phyloP scores from a whole-genome alignment of 164 flowering plant species.

The Vitis riparia region DNA sequence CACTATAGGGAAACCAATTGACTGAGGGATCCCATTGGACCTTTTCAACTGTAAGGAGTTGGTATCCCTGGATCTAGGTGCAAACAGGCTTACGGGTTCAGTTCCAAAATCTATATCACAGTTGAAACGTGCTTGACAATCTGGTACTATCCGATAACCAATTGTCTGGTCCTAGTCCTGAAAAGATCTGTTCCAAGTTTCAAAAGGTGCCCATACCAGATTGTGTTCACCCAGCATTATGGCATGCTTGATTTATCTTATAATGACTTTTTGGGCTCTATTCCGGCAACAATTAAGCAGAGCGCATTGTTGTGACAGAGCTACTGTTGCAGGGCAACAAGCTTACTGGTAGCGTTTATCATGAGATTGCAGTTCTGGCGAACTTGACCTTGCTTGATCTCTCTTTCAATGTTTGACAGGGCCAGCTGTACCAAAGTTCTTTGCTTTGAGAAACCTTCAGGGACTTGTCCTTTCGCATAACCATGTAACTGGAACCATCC shows the following conservation, averaged over 20 bases:
- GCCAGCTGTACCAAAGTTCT: slow-evolving; percentile 30
- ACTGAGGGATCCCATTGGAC: slow-evolving; percentile 45
- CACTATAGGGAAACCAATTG: slow-evolving; percentile 52
- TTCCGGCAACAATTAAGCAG: slow-evolving; percentile 27
- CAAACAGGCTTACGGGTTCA: slow-evolving; percentile 31
- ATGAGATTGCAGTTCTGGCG: slow-evolving; percentile 28
- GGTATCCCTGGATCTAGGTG: slow-evolving; percentile 57
- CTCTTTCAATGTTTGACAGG: slow-evolving; percentile 53
- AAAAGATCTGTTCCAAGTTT: slow-evolving; percentile 61
- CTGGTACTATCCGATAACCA: background rate
- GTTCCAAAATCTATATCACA: too few species aligned
- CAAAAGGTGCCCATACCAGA: slow-evolving; percentile 55
- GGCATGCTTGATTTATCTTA: slow-evolving; percentile 48
- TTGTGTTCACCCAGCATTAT: slow-evolving; percentile 62
- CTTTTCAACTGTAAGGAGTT: slow-evolving; percentile 46
- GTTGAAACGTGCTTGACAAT: too few species aligned
- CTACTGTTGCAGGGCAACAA: slow-evolving; percentile 50
- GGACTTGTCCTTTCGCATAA: slow-evolving; percentile 59
- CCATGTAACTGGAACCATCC: slow-evolving; percentile 42
- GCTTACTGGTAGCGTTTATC: slow-evolving; percentile 57
- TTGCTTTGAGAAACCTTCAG: slow-evolving; percentile 40
- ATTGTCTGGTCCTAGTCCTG: slow-evolving; percentile 53
- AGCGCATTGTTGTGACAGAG: slow-evolving; percentile 40
- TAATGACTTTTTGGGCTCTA: slow-evolving; percentile 48
- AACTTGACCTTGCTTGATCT: slow-evolving; percentile 52